A percentile compares a stretch with the other conserved stretches of the same genome.
These are phyloP conservation scores for Aspergillus diversus DNA, from an alignment of 495 filamentous ascomycete species.

Conservation along the genomic window DNA sequence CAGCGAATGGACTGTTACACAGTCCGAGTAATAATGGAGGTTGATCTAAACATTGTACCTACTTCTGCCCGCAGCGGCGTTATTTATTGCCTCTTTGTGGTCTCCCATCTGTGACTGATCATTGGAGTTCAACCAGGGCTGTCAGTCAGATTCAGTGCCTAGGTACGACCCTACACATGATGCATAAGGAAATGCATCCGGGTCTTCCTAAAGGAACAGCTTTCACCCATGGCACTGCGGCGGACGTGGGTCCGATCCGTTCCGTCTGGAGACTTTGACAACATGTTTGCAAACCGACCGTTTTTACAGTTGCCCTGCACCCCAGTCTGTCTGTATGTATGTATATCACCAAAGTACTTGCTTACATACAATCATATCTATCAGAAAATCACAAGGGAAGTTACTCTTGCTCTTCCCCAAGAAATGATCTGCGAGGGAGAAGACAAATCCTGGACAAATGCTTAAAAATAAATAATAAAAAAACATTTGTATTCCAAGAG, in stretches of 20 bases:
- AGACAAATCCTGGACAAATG: no score
- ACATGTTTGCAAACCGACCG: slow-evolving; percentile 8
- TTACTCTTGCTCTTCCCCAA: no score
- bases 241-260: slow-evolving; percentile 20
- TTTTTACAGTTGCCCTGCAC: slow-evolving; percentile 8
- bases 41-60: not conserved
- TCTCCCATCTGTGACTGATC: slow-evolving; percentile 12
- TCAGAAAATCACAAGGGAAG: no score
- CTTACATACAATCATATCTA: not conserved
- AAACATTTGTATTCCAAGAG: no score
- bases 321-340: not conserved
- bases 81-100: not conserved
- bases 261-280: slow-evolving; percentile 11
- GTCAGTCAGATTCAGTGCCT: not conserved
- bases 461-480: no score
- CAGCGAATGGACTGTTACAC: not conserved
- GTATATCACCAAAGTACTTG: not conserved
- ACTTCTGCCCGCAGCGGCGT: no score
- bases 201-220: not conserved
- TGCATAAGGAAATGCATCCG: not conserved
- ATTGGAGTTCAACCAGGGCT: not conserved
- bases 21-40: not conserved
- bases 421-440: no score
- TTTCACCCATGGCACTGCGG: slow-evolving; percentile 16
- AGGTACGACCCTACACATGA: not conserved